These are phyloP conservation scores for Globisporangium sylvaticum DNA, from an alignment of 352 stramenopile genomes.

Conservation along the genomic window DNA sequence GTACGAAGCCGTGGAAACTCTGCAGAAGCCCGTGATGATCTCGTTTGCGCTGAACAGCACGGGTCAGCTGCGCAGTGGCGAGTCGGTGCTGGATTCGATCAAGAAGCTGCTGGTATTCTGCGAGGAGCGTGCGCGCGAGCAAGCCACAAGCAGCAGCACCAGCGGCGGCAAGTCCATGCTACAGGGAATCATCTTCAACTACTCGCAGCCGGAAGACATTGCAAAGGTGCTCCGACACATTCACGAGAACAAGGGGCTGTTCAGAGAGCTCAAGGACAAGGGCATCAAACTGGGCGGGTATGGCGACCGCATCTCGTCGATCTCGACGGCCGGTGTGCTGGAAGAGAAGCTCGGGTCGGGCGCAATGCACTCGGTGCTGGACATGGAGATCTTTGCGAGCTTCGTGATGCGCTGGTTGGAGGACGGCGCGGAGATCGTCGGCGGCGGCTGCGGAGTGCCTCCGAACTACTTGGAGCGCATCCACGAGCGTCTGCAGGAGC, in stretches of 20 bases:
- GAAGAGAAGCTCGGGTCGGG: slow-evolving; percentile 71
- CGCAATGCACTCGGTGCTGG: slow-evolving; percentile 65
- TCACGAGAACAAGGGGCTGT: slow-evolving; percentile 22
- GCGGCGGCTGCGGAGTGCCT: slow-evolving; percentile 88
- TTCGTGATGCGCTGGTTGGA: slow-evolving; percentile 80
- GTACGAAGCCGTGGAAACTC: slow-evolving; percentile 62
- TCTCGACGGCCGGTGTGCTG: slow-evolving; percentile 49
- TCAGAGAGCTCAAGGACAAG: slow-evolving; percentile 28
- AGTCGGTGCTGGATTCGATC: slow-evolving; percentile 57
- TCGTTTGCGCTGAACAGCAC: slow-evolving; percentile 81
- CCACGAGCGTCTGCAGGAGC: slow-evolving; percentile 2
- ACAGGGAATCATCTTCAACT: slow-evolving; percentile 89
- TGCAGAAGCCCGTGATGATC: slow-evolving; percentile 72
- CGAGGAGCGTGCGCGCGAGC: slow-evolving; percentile 10
- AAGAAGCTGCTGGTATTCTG: slow-evolving; percentile 38
- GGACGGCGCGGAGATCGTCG: slow-evolving; percentile 71
- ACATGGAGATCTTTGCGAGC: slow-evolving; percentile 61
- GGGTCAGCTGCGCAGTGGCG: slow-evolving; percentile 77
- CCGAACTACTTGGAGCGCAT: slow-evolving; percentile 64
- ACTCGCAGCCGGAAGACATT: slow-evolving; percentile 89
- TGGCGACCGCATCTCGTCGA: slow-evolving; percentile 83
- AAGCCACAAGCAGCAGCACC: slow-evolving; percentile 10
- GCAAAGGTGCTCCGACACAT: slow-evolving; percentile 72
- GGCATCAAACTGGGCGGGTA: slow-evolving; percentile 74
- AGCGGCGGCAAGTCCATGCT: slow-evolving; percentile 19